These are phyloP conservation scores for Thelonectria olida DNA, from an alignment of 2,329 filamentous ascomycete genomes.

Conservation along the genomic window DNA sequence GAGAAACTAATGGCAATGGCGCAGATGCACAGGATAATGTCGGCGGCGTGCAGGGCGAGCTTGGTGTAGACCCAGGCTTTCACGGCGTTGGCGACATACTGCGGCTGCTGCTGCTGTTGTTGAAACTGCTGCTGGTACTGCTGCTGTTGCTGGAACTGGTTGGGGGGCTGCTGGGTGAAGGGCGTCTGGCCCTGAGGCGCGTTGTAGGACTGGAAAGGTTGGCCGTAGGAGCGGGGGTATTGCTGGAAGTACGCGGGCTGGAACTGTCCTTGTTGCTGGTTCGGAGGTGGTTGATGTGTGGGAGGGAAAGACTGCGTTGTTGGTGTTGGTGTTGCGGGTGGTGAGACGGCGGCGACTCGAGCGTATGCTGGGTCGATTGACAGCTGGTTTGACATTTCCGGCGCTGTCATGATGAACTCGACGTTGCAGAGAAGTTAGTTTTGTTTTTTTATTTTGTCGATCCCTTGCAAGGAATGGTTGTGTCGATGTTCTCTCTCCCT, in stretches of 20 bases:
- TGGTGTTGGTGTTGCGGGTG: conserved; percentile 2
- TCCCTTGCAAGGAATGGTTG: too few relatives aligned
- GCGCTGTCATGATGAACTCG: conserved; percentile 33
- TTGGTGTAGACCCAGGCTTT: conserved; percentile 43
- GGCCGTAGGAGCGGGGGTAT: conserved; percentile 38
- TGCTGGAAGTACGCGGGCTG: conserved; percentile 24
- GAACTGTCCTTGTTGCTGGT: conserved; percentile 28
- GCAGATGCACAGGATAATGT: conserved; percentile 40
- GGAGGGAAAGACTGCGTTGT: conserved; percentile 20
- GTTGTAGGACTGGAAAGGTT: conserved; percentile 38
- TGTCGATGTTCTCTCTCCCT: too few relatives aligned
- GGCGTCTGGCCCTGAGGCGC: neutral
- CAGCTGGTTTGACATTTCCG: conserved; percentile 34
- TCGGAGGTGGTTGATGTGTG: conserved; percentile 25
- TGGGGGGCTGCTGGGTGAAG: conserved; percentile 6
- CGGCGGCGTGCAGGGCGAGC: conserved; percentile 40
- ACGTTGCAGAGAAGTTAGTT: neutral
- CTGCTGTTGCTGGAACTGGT: conserved; percentile 20
- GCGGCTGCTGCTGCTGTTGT: conserved; percentile 22
- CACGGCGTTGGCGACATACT: conserved; percentile 13
- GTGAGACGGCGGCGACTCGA: conserved; percentile 4
- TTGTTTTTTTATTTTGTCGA: neutral
- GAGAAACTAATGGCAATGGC: conserved; percentile 42
- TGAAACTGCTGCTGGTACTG: conserved; percentile 22
- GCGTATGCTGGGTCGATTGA: conserved; percentile 18